A percentile compares a stretch with the other conserved stretches of the same genome.
Conservation (phyloP, 2,329 filamentous ascomycete species). For the Fusarium tuaranense region DNA sequence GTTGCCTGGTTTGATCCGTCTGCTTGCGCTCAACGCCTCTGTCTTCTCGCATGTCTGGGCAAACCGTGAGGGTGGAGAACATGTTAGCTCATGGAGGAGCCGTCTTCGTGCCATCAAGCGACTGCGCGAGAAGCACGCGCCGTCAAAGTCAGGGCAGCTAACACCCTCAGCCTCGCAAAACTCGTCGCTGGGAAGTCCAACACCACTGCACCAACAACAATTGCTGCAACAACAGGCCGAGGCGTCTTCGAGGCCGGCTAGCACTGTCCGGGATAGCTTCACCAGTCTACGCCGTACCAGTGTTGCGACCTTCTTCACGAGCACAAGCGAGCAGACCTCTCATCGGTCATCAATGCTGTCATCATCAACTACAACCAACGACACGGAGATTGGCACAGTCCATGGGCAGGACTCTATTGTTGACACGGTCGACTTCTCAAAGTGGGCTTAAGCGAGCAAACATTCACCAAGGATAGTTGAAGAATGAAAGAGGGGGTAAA, state of each 20-base stretch:
- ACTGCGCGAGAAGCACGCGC: conserved; percentile 76
- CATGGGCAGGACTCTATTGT: conserved; percentile 48
- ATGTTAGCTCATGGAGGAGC: conserved; percentile 90
- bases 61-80: conserved; percentile 79
- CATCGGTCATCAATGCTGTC: conserved; percentile 69
- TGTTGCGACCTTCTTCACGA: conserved; percentile 73
- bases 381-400: conserved; percentile 61
- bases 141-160: conserved; percentile 52
- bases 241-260: conserved; percentile 54
- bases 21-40: conserved; percentile 91
- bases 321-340: conserved; percentile 66
- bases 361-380: conserved; percentile 65
- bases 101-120: conserved; percentile 86
- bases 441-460: conserved; percentile 48
- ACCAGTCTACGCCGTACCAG: conserved; percentile 71
- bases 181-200: conserved; percentile 45
- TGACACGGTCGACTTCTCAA: conserved; percentile 55
- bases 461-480: not conserved
- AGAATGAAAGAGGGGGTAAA: not conserved
- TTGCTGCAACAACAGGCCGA: conserved; percentile 38
- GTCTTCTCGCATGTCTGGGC: conserved; percentile 95
- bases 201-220: conserved; percentile 37
- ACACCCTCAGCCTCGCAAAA: conserved; percentile 46
- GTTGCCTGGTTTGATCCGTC: conserved; percentile 85
- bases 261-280: conserved; percentile 70